Conservation (phyloP, 2,329 filamentous ascomycete species). For the Cytospora chrysosperma region DNA sequence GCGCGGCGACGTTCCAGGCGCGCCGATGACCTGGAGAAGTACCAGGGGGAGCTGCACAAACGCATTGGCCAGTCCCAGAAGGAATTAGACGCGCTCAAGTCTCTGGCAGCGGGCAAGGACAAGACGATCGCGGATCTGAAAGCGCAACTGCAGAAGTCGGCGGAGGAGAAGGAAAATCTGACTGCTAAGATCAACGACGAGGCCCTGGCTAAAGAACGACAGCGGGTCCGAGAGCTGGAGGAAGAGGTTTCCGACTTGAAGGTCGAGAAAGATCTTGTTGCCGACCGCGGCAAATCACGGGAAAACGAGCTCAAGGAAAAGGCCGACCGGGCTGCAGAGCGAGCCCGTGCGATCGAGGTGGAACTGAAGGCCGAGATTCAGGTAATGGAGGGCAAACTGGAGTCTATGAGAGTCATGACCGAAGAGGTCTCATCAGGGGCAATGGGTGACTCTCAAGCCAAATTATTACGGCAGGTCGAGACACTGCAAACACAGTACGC, state of each 20-base stretch:
- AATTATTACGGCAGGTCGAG: slow-evolving; percentile 89
- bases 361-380: slow-evolving; percentile 78
- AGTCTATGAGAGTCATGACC: slow-evolving; percentile 77
- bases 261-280: slow-evolving; percentile 73
- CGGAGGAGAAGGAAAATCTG: slow-evolving; percentile 64
- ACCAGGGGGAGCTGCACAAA: slow-evolving; percentile 51
- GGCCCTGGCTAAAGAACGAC: slow-evolving; percentile 64
- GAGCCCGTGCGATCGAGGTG: slow-evolving; percentile 64
- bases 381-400: slow-evolving; percentile 83
- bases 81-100: slow-evolving; percentile 51
- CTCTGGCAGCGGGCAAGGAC: slow-evolving; percentile 63
- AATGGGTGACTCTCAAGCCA: slow-evolving; percentile 80
- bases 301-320: slow-evolving; percentile 72
- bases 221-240: slow-evolving; percentile 51
- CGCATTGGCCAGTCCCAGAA: slow-evolving; percentile 58
- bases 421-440: slow-evolving; percentile 87
- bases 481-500: slow-evolving; percentile 94
- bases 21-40: slow-evolving; percentile 55
- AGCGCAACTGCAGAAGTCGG: slow-evolving; percentile 65
- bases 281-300: slow-evolving; percentile 65
- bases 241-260: slow-evolving; percentile 63
- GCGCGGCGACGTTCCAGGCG: slow-evolving; percentile 49
- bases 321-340: slow-evolving; percentile 70
- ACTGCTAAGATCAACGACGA: slow-evolving; percentile 67
- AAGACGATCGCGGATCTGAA: slow-evolving; percentile 67